These are phyloP conservation scores for Schwanniomyces etchellsii DNA, from an alignment of 1,139 yeast species.

Conservation along the genomic window DNA sequence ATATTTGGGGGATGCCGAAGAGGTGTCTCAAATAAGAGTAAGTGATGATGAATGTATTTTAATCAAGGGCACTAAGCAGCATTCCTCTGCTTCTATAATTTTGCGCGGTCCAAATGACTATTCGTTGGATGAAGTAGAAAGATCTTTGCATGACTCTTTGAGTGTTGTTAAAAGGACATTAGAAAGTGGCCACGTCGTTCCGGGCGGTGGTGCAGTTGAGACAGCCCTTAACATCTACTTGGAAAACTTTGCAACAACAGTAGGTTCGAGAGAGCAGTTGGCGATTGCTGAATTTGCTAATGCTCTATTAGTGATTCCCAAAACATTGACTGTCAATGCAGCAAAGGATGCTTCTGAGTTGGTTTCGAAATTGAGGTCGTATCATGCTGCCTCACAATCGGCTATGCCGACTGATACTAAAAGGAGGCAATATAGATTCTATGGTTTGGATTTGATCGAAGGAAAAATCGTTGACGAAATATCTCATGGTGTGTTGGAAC, in stretches of 20 bases:
- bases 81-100: constrained; percentile 86
- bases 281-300: constrained; percentile 97
- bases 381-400: constrained; percentile 91
- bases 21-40: constrained; percentile 84
- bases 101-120: constrained; percentile 96
- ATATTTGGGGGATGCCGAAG: constrained; percentile 86
- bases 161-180: constrained; percentile 94
- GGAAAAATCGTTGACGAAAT: constrained; percentile 91
- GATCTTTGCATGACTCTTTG: constrained; percentile 91
- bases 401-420: constrained; percentile 78
- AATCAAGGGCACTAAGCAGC: constrained; percentile 90
- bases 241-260: constrained; percentile 96
- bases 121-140: constrained; percentile 96
- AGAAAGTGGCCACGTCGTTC: constrained; percentile 91
- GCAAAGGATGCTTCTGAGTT: constrained; percentile 96
- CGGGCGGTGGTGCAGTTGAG: constrained; percentile 99
- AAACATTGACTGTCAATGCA: constrained; percentile 94
- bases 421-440: constrained; percentile 79
- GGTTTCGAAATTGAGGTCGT: constrained; percentile 91
- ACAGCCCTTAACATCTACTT: constrained; percentile 90
- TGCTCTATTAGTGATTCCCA: constrained; percentile 87
- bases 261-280: constrained; percentile 95
- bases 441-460: constrained; percentile 85
- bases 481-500: constrained; percentile 86
- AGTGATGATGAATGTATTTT: constrained; percentile 97